phyloP scores from a whole-genome alignment of 1,284 basidiomycete species.

The Ustilago nuda region DNA sequence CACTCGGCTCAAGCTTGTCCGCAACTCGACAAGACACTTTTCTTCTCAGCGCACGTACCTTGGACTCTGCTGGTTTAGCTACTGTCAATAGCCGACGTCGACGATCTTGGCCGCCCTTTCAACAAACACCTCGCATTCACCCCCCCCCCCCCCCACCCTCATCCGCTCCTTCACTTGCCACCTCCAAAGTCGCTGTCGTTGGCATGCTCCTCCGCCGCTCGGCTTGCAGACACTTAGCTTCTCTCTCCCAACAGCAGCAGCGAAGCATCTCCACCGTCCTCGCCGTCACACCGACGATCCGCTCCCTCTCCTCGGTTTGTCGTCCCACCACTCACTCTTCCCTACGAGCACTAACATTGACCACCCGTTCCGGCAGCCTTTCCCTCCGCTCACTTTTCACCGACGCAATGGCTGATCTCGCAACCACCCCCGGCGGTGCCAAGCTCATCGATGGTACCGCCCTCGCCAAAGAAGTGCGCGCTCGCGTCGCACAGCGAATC shows the following conservation, averaged over 20 bases:
- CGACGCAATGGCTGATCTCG: slow-evolving; percentile 52
- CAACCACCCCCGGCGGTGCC: slow-evolving; percentile 59
- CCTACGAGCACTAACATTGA: neutral
- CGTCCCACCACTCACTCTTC: slow-evolving; percentile 1
- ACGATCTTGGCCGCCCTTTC: neutral
- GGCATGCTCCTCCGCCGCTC: slow-evolving; percentile 54
- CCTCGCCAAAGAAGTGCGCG: slow-evolving; percentile 80
- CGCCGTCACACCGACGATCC: slow-evolving; percentile 1
- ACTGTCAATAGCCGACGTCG: neutral
- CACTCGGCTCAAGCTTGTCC: slow-evolving; percentile 21
- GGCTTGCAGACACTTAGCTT: slow-evolving; percentile 44
- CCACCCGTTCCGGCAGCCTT: neutral
- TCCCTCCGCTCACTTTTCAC: slow-evolving; percentile 27
- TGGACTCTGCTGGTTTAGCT: neutral
- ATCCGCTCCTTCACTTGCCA: neutral
- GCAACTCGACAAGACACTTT: neutral
- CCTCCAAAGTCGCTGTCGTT: slow-evolving; percentile 38
- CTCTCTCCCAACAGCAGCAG: slow-evolving; percentile 48
- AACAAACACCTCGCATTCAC: neutral
- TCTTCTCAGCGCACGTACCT: neutral
- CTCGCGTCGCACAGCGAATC: slow-evolving; percentile 58
- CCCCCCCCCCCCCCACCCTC: neutral
- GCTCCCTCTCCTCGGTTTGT: slow-evolving; percentile 20
- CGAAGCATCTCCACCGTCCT: slow-evolving; percentile 26
- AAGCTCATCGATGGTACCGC: slow-evolving; percentile 86